Conservation (phyloP, 495 filamentous ascomycete species). For the Penicillium turbatum region DNA sequence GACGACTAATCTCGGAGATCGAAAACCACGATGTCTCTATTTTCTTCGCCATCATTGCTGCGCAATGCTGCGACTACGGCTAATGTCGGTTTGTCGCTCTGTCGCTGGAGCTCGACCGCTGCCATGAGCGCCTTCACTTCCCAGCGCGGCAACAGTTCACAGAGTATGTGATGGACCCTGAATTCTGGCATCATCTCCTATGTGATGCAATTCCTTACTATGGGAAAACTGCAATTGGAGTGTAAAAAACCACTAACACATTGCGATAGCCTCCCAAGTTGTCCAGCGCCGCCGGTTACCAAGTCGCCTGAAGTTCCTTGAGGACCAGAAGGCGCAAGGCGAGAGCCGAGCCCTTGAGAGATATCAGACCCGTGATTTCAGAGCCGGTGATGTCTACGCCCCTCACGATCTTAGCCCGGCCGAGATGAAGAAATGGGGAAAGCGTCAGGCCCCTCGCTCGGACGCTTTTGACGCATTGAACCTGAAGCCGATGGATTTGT, state of each 20-base stretch:
- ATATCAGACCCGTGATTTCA: conserved; percentile 55
- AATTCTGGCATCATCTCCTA: not conserved
- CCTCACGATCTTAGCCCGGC: conserved; percentile 76
- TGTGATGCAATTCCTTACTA: not conserved
- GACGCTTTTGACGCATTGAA: conserved; percentile 81
- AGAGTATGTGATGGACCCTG: conserved; percentile 19
- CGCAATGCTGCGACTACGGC: conserved; percentile 21
- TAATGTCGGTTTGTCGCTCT: conserved; percentile 23
- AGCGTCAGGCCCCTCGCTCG: conserved; percentile 40
- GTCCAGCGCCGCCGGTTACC: conserved; percentile 25
- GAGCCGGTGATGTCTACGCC: conserved; percentile 76
- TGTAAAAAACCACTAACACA: conserved; percentile 1
- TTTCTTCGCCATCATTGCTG: conserved; percentile 30
- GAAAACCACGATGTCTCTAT: conserved; percentile 28
- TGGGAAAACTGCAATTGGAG: not conserved
- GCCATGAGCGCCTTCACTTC: conserved; percentile 29
- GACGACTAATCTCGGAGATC: not conserved
- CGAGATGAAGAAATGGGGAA: conserved; percentile 69
- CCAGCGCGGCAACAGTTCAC: conserved; percentile 20
- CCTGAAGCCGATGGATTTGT: conserved; percentile 76
- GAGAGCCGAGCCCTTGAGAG: conserved; percentile 38
- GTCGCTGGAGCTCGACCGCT: conserved; percentile 42
- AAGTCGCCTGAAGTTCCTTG: conserved; percentile 34
- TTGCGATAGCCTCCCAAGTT: conserved; percentile 15
- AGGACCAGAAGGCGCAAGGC: conserved; percentile 37